Evolutionary conservation across 2,329 filamentous ascomycete species (phyloP), one percentile per base, ranked within the genome.

Genomic region (Teratosphaeria destructans): DNA sequence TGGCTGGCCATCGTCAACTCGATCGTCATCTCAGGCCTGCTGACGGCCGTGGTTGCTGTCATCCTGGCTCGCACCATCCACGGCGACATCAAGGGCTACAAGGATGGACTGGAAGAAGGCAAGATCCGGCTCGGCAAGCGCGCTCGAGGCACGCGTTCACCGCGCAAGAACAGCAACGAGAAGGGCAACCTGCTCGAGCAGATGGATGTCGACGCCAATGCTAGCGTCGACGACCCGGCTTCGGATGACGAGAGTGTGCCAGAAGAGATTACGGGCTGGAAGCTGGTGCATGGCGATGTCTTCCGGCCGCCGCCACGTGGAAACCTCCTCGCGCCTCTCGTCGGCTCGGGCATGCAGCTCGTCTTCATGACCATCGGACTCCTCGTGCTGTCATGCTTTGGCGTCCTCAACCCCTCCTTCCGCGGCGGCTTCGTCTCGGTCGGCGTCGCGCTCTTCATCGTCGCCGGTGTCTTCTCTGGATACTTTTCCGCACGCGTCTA

Each of bases 1-100:
- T 95, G 90, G 89, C 79, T 95, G 59, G 90, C 90, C 39, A 93
- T 95, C 63, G 74, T 94, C 73, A 95, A 95, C 75, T 94, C 90
- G 0, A 74, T 95, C 64, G 86, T 91, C 64, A 94, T 95, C 65
- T 89, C 87, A 56, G 87, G 87, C 6, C 78, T 94, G 39, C 77
- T 95, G 52, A 91, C 88, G 1, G 85, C 86, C 19, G 85, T 90
- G 39, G 88, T 94, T 27, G 83, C 89, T 60, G 88, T 95, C 70
- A 92, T 95, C 61, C 78, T 94, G 66, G 82, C 88, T 34, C 85
- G 88, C 67, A 95, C 90, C 0, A 83, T 93, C 55, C 83, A 86
- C 58, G 84, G 85, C 54, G 90, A 95, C 65, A 88, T 92, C 73
- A 91, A 89, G 74, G 83, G 81, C 23, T 87, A 86, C 70, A 86